Percentiles rank a stretch among this genome's conserved stretches.
Evolutionary conservation across 2,329 filamentous ascomycete genomes (phyloP).

Genomic region (Ceratocystis colombiana): DNA sequence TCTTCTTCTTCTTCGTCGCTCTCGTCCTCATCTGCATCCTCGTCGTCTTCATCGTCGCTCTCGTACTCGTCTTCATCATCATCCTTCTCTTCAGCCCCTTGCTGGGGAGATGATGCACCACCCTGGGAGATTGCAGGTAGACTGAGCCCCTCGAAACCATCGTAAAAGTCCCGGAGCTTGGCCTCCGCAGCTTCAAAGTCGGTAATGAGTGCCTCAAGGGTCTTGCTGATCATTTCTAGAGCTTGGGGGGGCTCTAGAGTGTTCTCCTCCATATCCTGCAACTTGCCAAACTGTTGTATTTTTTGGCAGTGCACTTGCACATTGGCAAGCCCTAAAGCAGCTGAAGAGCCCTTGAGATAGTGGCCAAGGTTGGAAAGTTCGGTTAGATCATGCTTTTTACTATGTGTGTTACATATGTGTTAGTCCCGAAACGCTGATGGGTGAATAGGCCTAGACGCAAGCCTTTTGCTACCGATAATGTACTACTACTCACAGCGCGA

Average conservation of each 20-base stretch:
- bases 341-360: constrained; percentile 94
- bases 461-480: not conserved
- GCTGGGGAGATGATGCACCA: constrained; percentile 11
- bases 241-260: constrained; percentile 57
- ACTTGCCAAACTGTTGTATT: constrained; percentile 84
- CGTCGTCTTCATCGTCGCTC: constrained; percentile 14
- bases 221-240: constrained; percentile 58
- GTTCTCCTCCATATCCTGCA: constrained; percentile 66
- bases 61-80: constrained; percentile 20
- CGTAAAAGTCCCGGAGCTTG: constrained; percentile 59
- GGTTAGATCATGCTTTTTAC: constrained; percentile 56
- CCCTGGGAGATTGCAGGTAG: constrained; percentile 1
- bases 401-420: constrained; percentile 33
- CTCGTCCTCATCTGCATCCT: constrained; percentile 21
- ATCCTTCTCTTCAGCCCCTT: constrained; percentile 22
- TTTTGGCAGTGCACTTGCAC: constrained; percentile 91
- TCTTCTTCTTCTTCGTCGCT: constrained; percentile 17
- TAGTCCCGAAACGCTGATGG: not conserved
- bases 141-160: constrained; percentile 17
- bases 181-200: constrained; percentile 67
- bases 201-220: constrained; percentile 59
- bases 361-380: constrained; percentile 77
- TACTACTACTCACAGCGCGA: constrained; percentile 59
- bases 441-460: not conserved
- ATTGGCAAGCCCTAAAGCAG: constrained; percentile 81